These are phyloP conservation scores for Lipomyces japonicus DNA, from an alignment of 805 yeast genomes.

Conservation along the genomic window DNA sequence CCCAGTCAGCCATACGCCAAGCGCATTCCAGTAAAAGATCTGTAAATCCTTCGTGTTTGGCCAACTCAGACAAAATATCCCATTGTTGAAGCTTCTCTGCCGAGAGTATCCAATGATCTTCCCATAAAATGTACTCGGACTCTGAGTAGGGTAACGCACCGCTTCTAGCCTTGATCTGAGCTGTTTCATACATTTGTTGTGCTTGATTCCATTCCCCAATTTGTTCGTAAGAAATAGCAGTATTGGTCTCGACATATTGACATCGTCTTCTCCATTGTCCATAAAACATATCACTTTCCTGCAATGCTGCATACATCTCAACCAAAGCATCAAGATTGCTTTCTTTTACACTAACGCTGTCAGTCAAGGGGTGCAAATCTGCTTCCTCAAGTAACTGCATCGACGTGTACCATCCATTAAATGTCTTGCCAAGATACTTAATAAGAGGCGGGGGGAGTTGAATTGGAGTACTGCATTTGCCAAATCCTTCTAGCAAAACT, in stretches of 20 bases:
- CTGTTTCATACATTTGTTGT: conserved; percentile 87
- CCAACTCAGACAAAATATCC: conserved; percentile 94
- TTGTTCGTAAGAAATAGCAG: conserved; percentile 92
- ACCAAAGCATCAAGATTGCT: conserved; percentile 85
- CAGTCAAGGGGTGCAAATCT: conserved; percentile 54
- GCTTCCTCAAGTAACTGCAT: conserved; percentile 78
- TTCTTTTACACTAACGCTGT: conserved; percentile 71
- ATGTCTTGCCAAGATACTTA: conserved; percentile 80
- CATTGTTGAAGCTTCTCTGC: conserved; percentile 97
- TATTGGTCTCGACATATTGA: conserved; percentile 85
- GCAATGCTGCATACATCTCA: conserved; percentile 80
- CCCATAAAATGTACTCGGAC: conserved; percentile 94
- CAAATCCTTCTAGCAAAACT: conserved; percentile 75
- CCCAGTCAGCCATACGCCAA: conserved; percentile 99
- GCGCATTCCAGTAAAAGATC: conserved; percentile 96
- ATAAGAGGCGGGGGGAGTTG: conserved; percentile 92
- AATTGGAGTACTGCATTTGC: conserved; percentile 54
- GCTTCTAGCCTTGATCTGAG: conserved; percentile 93
- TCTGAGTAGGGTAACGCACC: conserved; percentile 95
- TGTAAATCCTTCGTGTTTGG: conserved; percentile 96
- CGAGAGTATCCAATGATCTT: conserved; percentile 96
- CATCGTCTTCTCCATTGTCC: conserved; percentile 98
- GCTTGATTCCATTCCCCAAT: conserved; percentile 94
- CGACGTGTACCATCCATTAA: conserved; percentile 87
- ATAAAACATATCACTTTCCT: conserved; percentile 95